A percentile compares a stretch with the other conserved stretches of the same genome.
Conservation (phyloP, 345 rosid genomes). For the Mangifera indica region DNA sequence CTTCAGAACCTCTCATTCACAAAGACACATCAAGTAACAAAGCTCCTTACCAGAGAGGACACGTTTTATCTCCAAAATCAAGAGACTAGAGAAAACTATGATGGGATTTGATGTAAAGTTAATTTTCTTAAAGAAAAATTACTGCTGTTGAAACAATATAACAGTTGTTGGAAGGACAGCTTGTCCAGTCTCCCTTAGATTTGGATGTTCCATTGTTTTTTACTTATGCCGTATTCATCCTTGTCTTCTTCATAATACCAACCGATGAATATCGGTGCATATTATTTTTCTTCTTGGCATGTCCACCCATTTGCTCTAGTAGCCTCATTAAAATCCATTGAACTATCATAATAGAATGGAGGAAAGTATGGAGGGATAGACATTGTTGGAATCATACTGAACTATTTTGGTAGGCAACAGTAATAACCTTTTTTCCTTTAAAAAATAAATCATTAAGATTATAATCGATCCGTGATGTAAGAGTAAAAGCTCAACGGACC, state of each 20-base stretch:
- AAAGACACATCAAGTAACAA: slow-evolving; percentile 44
- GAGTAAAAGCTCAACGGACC: too few relatives aligned
- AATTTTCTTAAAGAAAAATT: neutral
- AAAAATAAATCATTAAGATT: too few relatives aligned
- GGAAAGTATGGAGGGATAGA: too few relatives aligned
- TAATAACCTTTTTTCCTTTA: too few relatives aligned
- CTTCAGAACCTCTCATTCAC: slow-evolving; percentile 57
- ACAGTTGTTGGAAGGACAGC: neutral
- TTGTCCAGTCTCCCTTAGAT: neutral
- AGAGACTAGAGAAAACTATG: slow-evolving; percentile 29
- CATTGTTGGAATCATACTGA: too few relatives aligned
- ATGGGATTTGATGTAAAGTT: slow-evolving; percentile 1
- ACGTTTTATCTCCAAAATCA: slow-evolving; percentile 42
- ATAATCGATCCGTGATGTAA: too few relatives aligned
- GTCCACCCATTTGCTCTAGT: neutral
- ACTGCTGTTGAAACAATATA: neutral
- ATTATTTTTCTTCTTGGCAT: neutral
- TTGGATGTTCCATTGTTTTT: neutral
- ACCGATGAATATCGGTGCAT: neutral
- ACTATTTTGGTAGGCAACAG: too few relatives aligned
- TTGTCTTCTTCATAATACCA: neutral
- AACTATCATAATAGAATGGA: too few relatives aligned
- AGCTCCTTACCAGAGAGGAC: slow-evolving; percentile 45
- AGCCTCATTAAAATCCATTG: too few relatives aligned
- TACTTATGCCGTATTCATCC: neutral